phyloP scores from a whole-genome alignment of 2,329 filamentous ascomycete species.

The Fusarium clavum region DNA sequence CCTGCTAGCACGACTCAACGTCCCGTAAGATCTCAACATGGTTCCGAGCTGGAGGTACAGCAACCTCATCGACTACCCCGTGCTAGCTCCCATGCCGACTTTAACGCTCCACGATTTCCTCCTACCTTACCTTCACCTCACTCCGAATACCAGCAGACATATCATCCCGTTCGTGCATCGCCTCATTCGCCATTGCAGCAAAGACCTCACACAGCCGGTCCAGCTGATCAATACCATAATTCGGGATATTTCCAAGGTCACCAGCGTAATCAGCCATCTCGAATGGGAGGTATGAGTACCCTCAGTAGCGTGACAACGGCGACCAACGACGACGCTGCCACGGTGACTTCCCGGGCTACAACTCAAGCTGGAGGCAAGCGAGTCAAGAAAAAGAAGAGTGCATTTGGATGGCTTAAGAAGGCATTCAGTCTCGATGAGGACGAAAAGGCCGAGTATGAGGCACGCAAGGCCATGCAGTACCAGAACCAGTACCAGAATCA shows the following conservation, averaged over 20 bases:
- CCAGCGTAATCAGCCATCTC: conserved; percentile 63
- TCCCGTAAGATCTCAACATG: conserved; percentile 52
- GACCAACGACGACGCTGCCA: conserved; percentile 54
- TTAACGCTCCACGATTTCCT: conserved; percentile 41
- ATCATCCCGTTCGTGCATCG: conserved; percentile 71
- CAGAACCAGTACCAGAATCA: conserved; percentile 56
- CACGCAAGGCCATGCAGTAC: conserved; percentile 60
- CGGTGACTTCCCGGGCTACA: conserved; percentile 44
- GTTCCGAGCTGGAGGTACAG: conserved; percentile 58
- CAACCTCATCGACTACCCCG: conserved; percentile 51
- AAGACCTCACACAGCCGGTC: conserved; percentile 65
- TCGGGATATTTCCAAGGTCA: conserved; percentile 54
- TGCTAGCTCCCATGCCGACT: conserved; percentile 50
- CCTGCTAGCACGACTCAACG: conserved; percentile 51
- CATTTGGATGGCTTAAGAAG: conserved; percentile 76
- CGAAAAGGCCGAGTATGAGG: conserved; percentile 69
- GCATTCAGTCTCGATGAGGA: conserved; percentile 74
- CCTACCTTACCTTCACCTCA: conserved; percentile 49
- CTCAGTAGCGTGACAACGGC: conserved; percentile 66
- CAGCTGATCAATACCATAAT: conserved; percentile 43
- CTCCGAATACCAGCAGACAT: conserved; percentile 62
- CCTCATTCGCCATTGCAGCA: conserved; percentile 73
- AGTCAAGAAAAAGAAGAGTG: conserved; percentile 74
- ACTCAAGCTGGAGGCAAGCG: conserved; percentile 53
- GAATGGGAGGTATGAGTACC: conserved; percentile 66